Conservation (phyloP, 2,329 filamentous ascomycete genomes). For the Microdochium paspali region DNA sequence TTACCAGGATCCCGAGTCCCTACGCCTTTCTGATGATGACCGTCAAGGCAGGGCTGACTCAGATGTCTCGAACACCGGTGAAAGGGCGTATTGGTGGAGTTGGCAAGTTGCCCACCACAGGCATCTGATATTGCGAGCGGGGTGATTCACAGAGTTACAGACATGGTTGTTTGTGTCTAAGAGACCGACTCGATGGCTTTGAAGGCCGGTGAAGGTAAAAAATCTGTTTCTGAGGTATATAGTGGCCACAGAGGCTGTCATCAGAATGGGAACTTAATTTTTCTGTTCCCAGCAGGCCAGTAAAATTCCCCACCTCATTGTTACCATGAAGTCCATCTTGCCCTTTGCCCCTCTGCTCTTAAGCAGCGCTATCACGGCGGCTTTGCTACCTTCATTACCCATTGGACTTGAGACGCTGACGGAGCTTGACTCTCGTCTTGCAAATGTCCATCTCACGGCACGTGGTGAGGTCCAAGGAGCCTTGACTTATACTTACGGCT, state of each 20-base stretch:
- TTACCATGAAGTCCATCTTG: slow-evolving; percentile 1
- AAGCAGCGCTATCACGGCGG: slow-evolving; percentile 2
- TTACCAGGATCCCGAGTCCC: neutral
- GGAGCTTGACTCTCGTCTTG: slow-evolving; percentile 20
- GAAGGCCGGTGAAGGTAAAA: neutral
- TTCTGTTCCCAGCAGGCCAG: neutral
- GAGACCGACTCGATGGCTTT: too few relatives aligned
- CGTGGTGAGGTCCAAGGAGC: slow-evolving; percentile 12
- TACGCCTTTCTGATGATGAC: neutral
- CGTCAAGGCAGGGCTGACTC: neutral
- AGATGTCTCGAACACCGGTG: neutral
- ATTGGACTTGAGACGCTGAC: slow-evolving; percentile 24
- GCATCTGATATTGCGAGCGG: too few relatives aligned
- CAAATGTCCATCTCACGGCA: slow-evolving; percentile 21
- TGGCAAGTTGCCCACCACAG: too few relatives aligned
- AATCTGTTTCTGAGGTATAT: neutral
- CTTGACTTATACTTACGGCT: slow-evolving; percentile 22
- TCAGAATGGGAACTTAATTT: neutral
- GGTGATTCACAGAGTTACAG: too few relatives aligned
- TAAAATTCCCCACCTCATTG: neutral
- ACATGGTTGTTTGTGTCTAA: too few relatives aligned
- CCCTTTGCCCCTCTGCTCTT: slow-evolving; percentile 3
- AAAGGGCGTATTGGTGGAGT: neutral
- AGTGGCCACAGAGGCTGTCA: neutral
- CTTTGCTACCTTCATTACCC: slow-evolving; percentile 10